phyloP scores from a whole-genome alignment of 2,329 filamentous ascomycete species.

The Rugonectria rugulosa region DNA sequence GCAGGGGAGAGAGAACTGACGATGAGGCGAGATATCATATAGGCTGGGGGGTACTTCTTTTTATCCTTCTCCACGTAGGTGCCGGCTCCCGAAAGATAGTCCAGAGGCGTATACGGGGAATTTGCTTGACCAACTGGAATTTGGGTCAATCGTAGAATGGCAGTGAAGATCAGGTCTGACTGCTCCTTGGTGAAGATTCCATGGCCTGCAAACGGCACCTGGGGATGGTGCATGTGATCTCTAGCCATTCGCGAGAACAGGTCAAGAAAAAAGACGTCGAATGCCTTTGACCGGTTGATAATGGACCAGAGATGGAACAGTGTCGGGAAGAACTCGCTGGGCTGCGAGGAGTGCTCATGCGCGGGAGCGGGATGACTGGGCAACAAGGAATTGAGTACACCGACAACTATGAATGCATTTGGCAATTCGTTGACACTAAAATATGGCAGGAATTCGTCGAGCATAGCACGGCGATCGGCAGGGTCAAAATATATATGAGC shows the following conservation, averaged over 20 bases:
- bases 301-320: conserved; percentile 98
- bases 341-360: conserved; percentile 77
- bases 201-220: conserved; percentile 83
- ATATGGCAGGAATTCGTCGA: conserved; percentile 82
- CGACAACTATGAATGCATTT: conserved; percentile 91
- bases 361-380: conserved; percentile 82
- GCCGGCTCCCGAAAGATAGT: conserved; percentile 83
- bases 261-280: conserved; percentile 89
- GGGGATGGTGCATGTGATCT: conserved; percentile 77
- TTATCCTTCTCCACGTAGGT: conserved; percentile 90
- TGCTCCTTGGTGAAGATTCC: conserved; percentile 94
- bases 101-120: conserved; percentile 87
- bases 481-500: conserved; percentile 94
- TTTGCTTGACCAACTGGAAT: conserved; percentile 97
- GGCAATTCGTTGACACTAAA: conserved; percentile 95
- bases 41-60: conserved; percentile 89
- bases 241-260: conserved; percentile 86
- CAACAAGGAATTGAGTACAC: conserved; percentile 84
- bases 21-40: conserved; percentile 92
- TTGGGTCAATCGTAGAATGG: conserved; percentile 86
- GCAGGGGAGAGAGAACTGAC: conserved; percentile 90
- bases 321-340: conserved; percentile 88
- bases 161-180: conserved; percentile 90
- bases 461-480: conserved; percentile 79
- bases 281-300: conserved; percentile 85